Base-by-base conservation (phyloP, 129 eudicot genomes). In the Calendula officinalis region DNA sequence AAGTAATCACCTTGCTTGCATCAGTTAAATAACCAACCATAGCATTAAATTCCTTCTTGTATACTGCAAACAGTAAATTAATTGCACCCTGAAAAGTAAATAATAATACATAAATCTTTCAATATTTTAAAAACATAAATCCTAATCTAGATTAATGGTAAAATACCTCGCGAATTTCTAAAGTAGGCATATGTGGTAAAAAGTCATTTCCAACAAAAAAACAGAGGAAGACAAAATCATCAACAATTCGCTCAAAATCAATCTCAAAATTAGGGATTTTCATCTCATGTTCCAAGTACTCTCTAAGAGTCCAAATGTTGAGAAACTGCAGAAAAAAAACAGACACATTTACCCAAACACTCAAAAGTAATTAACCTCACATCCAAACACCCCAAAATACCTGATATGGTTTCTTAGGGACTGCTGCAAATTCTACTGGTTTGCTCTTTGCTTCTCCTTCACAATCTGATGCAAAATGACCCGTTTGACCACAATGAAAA, bases 171-270 rank as follows among this genome's bases (percentile, higher is more conserved):
- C 95, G 99, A 54, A 88, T 92, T 76, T 88, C 99, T 65, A 92
- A 78, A 3, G 96, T 92, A 14, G 99, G 99, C 99, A 92, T 92
- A 67, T 92, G 99, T 47, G 96, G 99, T 65, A 92, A 62, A 66
- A 92, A 92, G 63, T 92, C 99, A 77, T 88, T 88, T 69, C 99
- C 99, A 39, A 92, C 99, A 75, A 92, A 92, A 73, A 92, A 92
- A 74, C 99, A 92, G 30, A 92, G 75, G 72, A 92, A 92, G 70
- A 92, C 88, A 63, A 92, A 92, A 58, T 92, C 99, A 65, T 92
- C 99, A 45, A 92, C 65, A 46, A 92, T 81, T 67, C 95, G 66
- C 80, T 92, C 99, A 14, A 92, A 75, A 70, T 92, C 89, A 65
- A 79, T 75, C 85, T 92, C 67, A 37, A 68, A 70, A 64, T 81